These are phyloP conservation scores for Phyllosticta citriasiana DNA, from an alignment of 2,329 filamentous ascomycete genomes.

Conservation along the genomic window DNA sequence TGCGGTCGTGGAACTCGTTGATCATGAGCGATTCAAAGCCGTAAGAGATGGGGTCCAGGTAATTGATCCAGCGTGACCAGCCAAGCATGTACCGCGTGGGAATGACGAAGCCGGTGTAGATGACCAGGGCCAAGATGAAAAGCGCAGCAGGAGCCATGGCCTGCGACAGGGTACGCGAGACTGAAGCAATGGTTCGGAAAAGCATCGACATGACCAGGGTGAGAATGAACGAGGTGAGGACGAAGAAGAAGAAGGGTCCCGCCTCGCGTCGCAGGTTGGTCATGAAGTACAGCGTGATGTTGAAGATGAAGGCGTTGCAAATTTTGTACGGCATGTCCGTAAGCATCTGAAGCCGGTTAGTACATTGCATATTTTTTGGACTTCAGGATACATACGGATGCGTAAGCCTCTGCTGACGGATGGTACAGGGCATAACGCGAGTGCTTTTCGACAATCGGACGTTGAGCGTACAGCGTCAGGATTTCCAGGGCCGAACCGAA, in stretches of 20 bases:
- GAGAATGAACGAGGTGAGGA: constrained; percentile 32
- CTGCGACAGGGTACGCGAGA: constrained; percentile 53
- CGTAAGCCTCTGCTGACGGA: constrained; percentile 68
- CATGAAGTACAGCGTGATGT: constrained; percentile 43
- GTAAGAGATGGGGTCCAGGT: constrained; percentile 66
- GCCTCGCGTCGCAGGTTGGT: constrained; percentile 35
- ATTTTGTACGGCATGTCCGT: constrained; percentile 38
- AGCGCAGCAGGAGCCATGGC: constrained; percentile 44
- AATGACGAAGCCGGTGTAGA: constrained; percentile 47
- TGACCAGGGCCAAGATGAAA: constrained; percentile 51
- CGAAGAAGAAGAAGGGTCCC: constrained; percentile 40
- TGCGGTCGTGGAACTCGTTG: constrained; percentile 61
- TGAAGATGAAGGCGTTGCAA: constrained; percentile 31
- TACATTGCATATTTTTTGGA: neutral
- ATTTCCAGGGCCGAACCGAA: constrained; percentile 69
- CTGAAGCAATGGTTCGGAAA: constrained; percentile 45
- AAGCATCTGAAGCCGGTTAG: constrained; percentile 20
- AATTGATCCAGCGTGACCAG: constrained; percentile 76
- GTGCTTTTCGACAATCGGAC: constrained; percentile 84
- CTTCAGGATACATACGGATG: constrained; percentile 36
- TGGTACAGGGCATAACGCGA: constrained; percentile 75
- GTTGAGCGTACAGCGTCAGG: constrained; percentile 70
- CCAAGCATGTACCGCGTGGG: constrained; percentile 52
- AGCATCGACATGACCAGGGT: constrained; percentile 36
- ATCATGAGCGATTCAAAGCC: constrained; percentile 67